Evolutionary conservation across 345 rosid genomes (phyloP).

Genomic region (Combretum micranthum): DNA sequence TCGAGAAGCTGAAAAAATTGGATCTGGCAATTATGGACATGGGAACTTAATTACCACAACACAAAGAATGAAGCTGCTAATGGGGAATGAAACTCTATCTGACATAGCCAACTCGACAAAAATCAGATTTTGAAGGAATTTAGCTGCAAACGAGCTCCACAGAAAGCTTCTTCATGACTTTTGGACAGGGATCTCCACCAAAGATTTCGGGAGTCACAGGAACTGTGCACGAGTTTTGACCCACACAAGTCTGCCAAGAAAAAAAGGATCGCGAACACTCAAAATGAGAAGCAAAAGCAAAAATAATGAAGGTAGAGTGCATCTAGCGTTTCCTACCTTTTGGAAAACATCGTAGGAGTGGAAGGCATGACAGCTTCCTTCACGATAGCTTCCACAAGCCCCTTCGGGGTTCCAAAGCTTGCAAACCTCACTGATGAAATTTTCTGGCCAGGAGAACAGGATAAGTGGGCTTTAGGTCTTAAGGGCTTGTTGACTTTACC

Average conservation of each 20-base stretch:
- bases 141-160: slow-evolving; percentile 85
- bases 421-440: slow-evolving; percentile 82
- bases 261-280: not conserved
- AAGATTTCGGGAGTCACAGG: slow-evolving; percentile 93
- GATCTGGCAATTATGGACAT: slow-evolving; percentile 10
- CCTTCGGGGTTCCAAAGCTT: slow-evolving; percentile 92
- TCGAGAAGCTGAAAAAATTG: slow-evolving; percentile 29
- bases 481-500: slow-evolving; percentile 75
- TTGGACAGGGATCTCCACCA: slow-evolving; percentile 95
- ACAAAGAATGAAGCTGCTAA: not conserved
- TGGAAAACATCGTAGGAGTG: slow-evolving; percentile 94
- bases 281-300: not conserved
- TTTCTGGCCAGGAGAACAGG: slow-evolving; percentile 77
- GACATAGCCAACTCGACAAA: no score
- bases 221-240: slow-evolving; percentile 82
- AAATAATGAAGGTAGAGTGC: not conserved
- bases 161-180: slow-evolving; percentile 83
- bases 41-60: not conserved
- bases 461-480: slow-evolving; percentile 81
- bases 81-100: no score
- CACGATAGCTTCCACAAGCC: slow-evolving; percentile 70
- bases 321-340: slow-evolving; percentile 40
- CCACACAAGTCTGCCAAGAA: slow-evolving; percentile 68
- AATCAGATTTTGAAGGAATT: slow-evolving; percentile 11
- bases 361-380: slow-evolving; percentile 87